A percentile compares a stretch with the other conserved stretches of the same genome.
Evolutionary conservation across 2,329 filamentous ascomycete species (phyloP).

Genomic region (Pyrenochaeta sp.): DNA sequence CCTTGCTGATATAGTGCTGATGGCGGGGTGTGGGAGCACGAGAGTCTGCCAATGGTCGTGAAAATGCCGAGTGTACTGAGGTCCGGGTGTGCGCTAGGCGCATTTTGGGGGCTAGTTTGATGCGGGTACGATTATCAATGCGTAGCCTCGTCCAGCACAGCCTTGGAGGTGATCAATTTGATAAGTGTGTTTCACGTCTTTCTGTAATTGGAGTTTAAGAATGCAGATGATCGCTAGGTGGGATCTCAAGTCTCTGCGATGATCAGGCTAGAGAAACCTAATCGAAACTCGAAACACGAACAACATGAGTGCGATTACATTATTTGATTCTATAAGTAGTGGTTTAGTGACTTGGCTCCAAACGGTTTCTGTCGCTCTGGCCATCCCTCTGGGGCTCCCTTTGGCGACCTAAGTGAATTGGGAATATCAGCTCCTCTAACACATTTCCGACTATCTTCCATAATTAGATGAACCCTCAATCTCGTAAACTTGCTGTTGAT

Average conservation of each 20-base stretch:
- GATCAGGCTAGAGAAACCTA: not conserved
- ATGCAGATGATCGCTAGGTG: not conserved
- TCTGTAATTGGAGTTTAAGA: not conserved
- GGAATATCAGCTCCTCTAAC: no score
- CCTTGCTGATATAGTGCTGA: conserved; percentile 7
- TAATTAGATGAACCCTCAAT: no score
- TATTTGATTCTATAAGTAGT: no score
- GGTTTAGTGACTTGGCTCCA: no score
- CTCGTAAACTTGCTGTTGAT: no score
- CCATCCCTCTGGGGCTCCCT: no score
- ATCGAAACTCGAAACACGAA: no score
- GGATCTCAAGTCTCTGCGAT: not conserved
- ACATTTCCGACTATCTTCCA: no score
- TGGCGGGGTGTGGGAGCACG: conserved; percentile 3
- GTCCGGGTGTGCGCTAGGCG: not conserved
- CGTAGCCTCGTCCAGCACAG: not conserved
- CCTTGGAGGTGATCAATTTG: not conserved
- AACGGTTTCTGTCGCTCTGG: no score
- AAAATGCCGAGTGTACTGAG: not conserved
- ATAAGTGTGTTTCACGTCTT: not conserved
- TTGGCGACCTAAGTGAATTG: no score
- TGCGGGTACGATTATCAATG: not conserved
- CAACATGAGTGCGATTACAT: no score
- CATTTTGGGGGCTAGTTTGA: not conserved
- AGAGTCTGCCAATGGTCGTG: not conserved